phyloP scores from a whole-genome alignment of 208 protist genomes.

The Leptomonas pyrrhocoris region DNA sequence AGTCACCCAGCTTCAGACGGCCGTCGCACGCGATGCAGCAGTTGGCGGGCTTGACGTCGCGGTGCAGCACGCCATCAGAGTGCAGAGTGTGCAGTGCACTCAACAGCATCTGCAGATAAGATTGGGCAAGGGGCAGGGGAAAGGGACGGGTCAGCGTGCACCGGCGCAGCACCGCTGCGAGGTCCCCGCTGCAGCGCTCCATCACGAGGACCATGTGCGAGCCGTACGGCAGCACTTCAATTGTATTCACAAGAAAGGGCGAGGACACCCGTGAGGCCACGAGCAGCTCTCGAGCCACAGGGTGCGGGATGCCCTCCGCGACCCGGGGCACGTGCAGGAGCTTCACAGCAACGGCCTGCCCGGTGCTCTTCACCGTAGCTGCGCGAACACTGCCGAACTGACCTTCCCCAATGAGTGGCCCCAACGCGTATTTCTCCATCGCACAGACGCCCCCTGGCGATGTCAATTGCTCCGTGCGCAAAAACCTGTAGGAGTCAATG shows the following conservation, averaged over 20 bases:
- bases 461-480: no score
- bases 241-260: conserved; percentile 61
- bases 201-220: conserved; percentile 75
- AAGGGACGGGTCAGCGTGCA: conserved; percentile 38
- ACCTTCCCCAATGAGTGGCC: conserved; percentile 69
- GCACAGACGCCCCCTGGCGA: background rate
- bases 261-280: conserved; percentile 50
- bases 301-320: conserved; percentile 81
- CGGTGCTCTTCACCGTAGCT: conserved; percentile 57
- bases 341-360: conserved; percentile 74
- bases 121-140: conserved; percentile 24
- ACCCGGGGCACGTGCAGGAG: conserved; percentile 52
- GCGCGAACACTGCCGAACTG: conserved; percentile 75
- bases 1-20: conserved; percentile 95
- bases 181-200: conserved; percentile 74
- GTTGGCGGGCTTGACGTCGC: conserved; percentile 90
- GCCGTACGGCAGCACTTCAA: conserved; percentile 72
- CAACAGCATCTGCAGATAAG: conserved; percentile 70
- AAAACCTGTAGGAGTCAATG: no score
- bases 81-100: conserved; percentile 69
- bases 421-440: conserved; percentile 64
- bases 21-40: conserved; percentile 68
- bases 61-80: conserved; percentile 66
- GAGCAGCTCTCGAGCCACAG: conserved; percentile 76
- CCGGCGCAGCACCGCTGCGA: conserved; percentile 44